Evolutionary conservation across 805 yeast species (phyloP), one percentile per base, ranked within the genome.

Genomic region (Limtongia smithiae): DNA sequence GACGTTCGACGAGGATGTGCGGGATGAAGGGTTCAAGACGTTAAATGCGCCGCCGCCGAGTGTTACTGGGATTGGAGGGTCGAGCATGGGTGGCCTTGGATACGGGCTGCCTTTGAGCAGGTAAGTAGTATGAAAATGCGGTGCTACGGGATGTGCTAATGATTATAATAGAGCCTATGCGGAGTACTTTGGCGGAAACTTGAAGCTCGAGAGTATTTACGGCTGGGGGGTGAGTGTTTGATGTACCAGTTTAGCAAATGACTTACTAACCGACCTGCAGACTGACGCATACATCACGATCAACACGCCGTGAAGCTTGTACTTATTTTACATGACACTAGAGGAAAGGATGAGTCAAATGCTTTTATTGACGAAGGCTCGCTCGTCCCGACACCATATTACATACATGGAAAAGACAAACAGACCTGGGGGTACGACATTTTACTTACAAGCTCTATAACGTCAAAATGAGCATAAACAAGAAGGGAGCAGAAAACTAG

Each of bases 61-160:
- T 18, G 56, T 54, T 14, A 54, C 58, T 2, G 90, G 89, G 1
- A 74, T 76, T 21, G 83, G 83, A 1, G 83, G 85, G 1, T 72
- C 74, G 38, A 74, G 75, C 20, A 77, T 91, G 31, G 96, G 97
- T 0, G 98, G 98, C 0, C 85, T 93, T 85, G 97, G 97, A 0
- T 91, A 88, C 64, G 98, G 98, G 0, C 68, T 91, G 47, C 97
- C 97, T 5, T 70, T 91, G 54, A 85, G 90, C 52, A 37, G 33
- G 44, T 39, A 28, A 15, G 43, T 39, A 12, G 25, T 8, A n/a
- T 15, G n/a, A n/a, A 25, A 3, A 1, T 38, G 5, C n/a, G 17
- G 12, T 15, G 15, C 8, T 15, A 9, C 9, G 21, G 14, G 8
- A 9, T 12, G 15, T 38, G 11, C 34, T 9, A 25, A 3, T 18